Percentiles rank a stretch among this genome's conserved stretches.
Conservation (phyloP, 495 filamentous ascomycete species). For the Trichoderma erinaceum region DNA sequence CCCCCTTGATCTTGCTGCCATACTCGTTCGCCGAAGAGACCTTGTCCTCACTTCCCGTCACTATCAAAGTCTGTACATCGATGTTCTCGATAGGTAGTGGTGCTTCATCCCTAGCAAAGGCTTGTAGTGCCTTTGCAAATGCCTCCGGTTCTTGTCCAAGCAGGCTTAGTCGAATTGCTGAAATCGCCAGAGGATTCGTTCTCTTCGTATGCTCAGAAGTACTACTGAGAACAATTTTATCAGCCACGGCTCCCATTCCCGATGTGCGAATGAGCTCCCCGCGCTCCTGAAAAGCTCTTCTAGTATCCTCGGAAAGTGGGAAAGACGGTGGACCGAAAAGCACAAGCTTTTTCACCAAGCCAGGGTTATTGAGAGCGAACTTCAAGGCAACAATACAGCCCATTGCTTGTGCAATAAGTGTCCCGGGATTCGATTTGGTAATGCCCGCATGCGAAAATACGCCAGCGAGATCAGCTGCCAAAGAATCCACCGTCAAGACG, state of each 20-base stretch:
- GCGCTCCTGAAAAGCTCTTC: not conserved
- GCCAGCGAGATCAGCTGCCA: constrained; percentile 37
- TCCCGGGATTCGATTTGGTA: constrained; percentile 32
- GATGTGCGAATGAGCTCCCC: not conserved
- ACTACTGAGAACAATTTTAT: not conserved
- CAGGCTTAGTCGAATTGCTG: not conserved
- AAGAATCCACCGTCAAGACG: constrained; percentile 35
- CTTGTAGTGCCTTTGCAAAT: not conserved
- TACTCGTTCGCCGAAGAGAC: not conserved
- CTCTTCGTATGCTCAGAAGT: not conserved
- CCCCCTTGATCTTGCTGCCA: not conserved
- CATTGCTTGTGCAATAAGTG: constrained; percentile 41
- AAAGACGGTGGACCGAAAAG: constrained; percentile 38
- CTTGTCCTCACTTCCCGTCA: not conserved
- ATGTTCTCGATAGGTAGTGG: not conserved
- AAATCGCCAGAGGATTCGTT: not conserved
- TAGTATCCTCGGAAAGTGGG: constrained; percentile 33
- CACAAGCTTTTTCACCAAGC: constrained; percentile 34
- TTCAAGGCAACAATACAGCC: constrained; percentile 19
- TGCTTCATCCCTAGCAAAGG: not conserved
- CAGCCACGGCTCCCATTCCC: not conserved
- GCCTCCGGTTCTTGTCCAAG: not conserved
- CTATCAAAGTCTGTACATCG: not conserved
- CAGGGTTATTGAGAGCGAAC: constrained; percentile 34
- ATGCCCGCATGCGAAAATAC: constrained; percentile 30